Percentiles rank a stretch among this genome's conserved stretches.
Conservation (phyloP, 257 asterid species). For the Nicotiana benthamiana region DNA sequence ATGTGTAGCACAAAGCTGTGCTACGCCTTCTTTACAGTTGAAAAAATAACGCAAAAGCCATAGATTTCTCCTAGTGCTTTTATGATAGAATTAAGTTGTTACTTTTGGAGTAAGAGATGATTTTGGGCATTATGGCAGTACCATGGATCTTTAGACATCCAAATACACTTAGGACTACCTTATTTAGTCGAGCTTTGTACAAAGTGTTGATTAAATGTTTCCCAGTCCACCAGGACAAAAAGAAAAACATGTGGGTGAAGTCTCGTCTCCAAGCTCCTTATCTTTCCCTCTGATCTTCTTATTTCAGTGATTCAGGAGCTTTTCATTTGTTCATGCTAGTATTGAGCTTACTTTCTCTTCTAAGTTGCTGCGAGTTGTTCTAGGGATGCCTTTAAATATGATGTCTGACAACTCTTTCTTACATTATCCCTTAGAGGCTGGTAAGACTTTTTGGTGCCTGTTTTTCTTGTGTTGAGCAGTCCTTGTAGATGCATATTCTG, state of each 20-base stretch:
- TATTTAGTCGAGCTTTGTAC: neutral
- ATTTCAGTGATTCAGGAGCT: neutral
- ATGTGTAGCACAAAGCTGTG: conserved; percentile 10
- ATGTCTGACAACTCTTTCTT: neutral
- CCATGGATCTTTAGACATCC: neutral
- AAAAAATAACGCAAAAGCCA: no score
- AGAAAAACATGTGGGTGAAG: neutral
- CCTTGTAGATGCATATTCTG: neutral
- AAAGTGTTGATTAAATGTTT: neutral
- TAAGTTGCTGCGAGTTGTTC: neutral
- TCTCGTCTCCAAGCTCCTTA: neutral
- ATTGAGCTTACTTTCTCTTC: neutral
- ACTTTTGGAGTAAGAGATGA: neutral
- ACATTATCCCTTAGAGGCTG: neutral
- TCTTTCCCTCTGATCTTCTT: neutral
- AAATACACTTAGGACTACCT: neutral
- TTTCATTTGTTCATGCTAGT: neutral
- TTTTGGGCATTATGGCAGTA: neutral
- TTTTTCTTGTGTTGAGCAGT: neutral
- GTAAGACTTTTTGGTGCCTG: neutral
- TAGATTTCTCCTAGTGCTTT: neutral
- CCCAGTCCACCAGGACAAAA: neutral
- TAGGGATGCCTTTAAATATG: neutral
- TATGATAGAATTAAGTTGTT: neutral
- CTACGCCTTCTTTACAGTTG: no score